These are phyloP conservation scores for Tilletia caries DNA, from an alignment of 1,284 basidiomycete species.

Conservation along the genomic window DNA sequence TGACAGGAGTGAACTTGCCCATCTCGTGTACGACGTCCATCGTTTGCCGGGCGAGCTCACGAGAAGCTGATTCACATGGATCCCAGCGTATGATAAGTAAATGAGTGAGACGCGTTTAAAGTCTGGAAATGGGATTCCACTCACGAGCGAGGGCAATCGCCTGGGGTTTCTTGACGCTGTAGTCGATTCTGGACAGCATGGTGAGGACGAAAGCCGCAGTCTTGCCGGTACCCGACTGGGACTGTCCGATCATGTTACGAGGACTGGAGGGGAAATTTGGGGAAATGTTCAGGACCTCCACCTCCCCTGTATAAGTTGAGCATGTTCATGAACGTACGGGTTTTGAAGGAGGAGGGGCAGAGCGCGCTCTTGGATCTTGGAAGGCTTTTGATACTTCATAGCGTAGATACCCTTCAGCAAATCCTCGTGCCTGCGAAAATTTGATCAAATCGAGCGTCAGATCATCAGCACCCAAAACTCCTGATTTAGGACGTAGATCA, in stretches of 20 bases:
- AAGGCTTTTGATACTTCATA: slow-evolving; percentile 95
- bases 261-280: slow-evolving; percentile 19
- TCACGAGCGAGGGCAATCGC: slow-evolving; percentile 47
- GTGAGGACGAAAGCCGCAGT: slow-evolving; percentile 97
- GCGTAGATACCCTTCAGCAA: slow-evolving; percentile 93
- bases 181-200: slow-evolving; percentile 93
- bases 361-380: slow-evolving; percentile 97
- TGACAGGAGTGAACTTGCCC: slow-evolving; percentile 89
- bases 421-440: slow-evolving; percentile 64
- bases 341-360: slow-evolving; percentile 84
- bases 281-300: not conserved
- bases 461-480: not conserved
- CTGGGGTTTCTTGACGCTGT: slow-evolving; percentile 75
- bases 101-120: not conserved
- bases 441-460: not conserved
- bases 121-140: too few relatives aligned
- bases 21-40: slow-evolving; percentile 90
- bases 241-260: slow-evolving; percentile 98
- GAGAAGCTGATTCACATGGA: slow-evolving; percentile 73
- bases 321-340: slow-evolving; percentile 64
- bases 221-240: slow-evolving; percentile 98
- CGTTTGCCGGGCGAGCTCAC: slow-evolving; percentile 95
- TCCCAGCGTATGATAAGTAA: not conserved
- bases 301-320: too few relatives aligned
- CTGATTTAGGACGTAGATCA: too few relatives aligned